These are phyloP conservation scores for Pestalotiopsis sp. DNA, from an alignment of 2,329 filamentous ascomycete genomes.

Conservation along the genomic window DNA sequence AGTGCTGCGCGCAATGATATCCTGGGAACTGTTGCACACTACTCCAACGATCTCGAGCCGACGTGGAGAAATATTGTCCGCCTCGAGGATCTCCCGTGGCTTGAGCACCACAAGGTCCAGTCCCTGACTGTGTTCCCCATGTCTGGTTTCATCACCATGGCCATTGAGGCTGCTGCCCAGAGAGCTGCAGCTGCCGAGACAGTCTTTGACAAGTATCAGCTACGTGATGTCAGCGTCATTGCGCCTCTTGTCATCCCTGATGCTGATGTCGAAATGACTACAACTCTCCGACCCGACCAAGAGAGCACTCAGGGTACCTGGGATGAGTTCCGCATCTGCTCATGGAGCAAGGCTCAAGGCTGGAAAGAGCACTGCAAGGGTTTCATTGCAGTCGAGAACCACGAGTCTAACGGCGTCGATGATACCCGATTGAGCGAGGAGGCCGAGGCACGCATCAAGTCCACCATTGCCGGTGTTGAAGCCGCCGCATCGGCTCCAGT, in stretches of 20 bases:
- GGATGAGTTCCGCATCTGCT: slow-evolving; percentile 60
- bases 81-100: slow-evolving; percentile 56
- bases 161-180: slow-evolving; percentile 47
- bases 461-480: slow-evolving; percentile 32
- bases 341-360: slow-evolving; percentile 50
- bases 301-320: slow-evolving; percentile 48
- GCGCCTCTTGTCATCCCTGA: slow-evolving; percentile 51
- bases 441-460: slow-evolving; percentile 30
- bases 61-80: slow-evolving; percentile 52
- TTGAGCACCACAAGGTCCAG: slow-evolving; percentile 61
- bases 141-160: slow-evolving; percentile 55
- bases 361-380: slow-evolving; percentile 64
- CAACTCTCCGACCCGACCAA: slow-evolving; percentile 44
- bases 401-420: slow-evolving; percentile 43
- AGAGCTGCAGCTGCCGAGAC: slow-evolving; percentile 28
- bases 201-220: slow-evolving; percentile 44
- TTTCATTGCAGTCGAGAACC: slow-evolving; percentile 44
- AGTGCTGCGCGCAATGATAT: slow-evolving; percentile 46
- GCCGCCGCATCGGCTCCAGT: slow-evolving; percentile 31
- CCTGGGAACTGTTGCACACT: slow-evolving; percentile 46
- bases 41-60: slow-evolving; percentile 47
- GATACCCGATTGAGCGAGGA: slow-evolving; percentile 32
- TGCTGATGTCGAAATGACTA: slow-evolving; percentile 52
- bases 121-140: slow-evolving; percentile 58
- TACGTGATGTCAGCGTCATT: slow-evolving; percentile 49